These are phyloP conservation scores for Maudiozyma saulgeensis DNA, from an alignment of 805 yeast species.

Conservation along the genomic window DNA sequence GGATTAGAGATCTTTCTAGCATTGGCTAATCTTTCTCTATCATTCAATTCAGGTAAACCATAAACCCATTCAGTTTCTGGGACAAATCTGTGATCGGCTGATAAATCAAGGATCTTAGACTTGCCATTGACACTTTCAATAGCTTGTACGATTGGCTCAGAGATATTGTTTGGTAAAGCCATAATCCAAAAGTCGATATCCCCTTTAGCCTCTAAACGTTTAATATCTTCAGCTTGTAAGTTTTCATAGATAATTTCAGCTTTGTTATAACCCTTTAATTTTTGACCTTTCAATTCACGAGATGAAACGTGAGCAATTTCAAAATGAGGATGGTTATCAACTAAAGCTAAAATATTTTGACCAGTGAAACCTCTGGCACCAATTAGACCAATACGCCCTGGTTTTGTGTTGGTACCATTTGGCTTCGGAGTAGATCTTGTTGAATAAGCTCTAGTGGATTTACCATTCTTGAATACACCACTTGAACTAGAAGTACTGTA, in stretches of 20 bases:
- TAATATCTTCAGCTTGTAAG: slow-evolving; percentile 79
- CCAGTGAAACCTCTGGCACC: slow-evolving; percentile 99
- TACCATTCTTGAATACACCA: slow-evolving; percentile 39
- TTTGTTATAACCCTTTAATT: slow-evolving; percentile 80
- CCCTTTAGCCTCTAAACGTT: slow-evolving; percentile 59
- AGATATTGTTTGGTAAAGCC: slow-evolving; percentile 98
- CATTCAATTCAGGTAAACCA: slow-evolving; percentile 87
- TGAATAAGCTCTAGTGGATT: slow-evolving; percentile 46
- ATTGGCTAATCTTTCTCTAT: slow-evolving; percentile 52
- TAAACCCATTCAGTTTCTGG: slow-evolving; percentile 80
- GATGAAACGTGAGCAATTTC: slow-evolving; percentile 92
- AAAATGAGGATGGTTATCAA: slow-evolving; percentile 77
- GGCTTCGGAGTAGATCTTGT: slow-evolving; percentile 50
- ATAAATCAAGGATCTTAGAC: slow-evolving; percentile 79
- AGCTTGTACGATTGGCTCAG: slow-evolving; percentile 78
- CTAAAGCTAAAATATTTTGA: slow-evolving; percentile 78
- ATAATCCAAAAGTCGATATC: slow-evolving; percentile 95
- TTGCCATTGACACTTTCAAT: slow-evolving; percentile 55
- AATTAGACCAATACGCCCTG: slow-evolving; percentile 77
- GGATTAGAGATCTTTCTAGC: slow-evolving; percentile 90
- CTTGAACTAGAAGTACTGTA: slow-evolving; percentile 23
- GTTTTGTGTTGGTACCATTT: slow-evolving; percentile 50
- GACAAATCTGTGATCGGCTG: slow-evolving; percentile 95
- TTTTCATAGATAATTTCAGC: slow-evolving; percentile 72
- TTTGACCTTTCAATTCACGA: slow-evolving; percentile 84